Base-by-base conservation (phyloP, 164 flowering plant genomes). In the Chimonanthus praecox region DNA sequence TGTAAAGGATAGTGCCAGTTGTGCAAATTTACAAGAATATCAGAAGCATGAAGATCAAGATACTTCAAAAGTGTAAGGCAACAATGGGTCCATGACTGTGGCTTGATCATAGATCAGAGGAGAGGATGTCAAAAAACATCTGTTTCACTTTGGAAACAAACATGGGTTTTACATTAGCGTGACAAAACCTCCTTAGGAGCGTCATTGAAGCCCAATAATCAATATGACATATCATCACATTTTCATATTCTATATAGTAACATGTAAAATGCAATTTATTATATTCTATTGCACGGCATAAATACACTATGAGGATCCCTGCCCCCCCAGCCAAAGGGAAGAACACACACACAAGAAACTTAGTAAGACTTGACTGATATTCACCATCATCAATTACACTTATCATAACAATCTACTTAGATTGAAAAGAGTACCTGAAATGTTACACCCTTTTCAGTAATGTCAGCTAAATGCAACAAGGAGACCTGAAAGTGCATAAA, bases 391-490 rank as follows among this genome's bases (percentile, higher is more conserved):
- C 44, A 7, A 7, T 3, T 18, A 63, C 1, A 63, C 20, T 63
- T 63, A 63, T 18, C 4, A 8, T 4, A 33, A 63, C 20, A 33
- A 15, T 7, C 7, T 46, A 44, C 68, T 33, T 33, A 33, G 33
- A 33, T 33, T 33, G 33, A 58, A 67, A 68, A 48, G 75, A 21
- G 51, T 83, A 92, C 99, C 99, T 93, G 98, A 88, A 95, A 95
- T 58, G 97, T 93, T 20, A 93, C 99, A 64, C 99, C 99, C 71
- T 92, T 74, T 72, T 95, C 99, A 43, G 98, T 95, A 74, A 94
- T 95, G 79, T 95, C 97, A 60, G 98, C 98, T 82, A 95, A 88
- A 84, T 95, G 98, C 78, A 94, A 77, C 75, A 95, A 78, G 11
- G 99, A 95, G 7, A 95, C 99, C 99, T 95, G 83, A 67, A 73